Base-by-base conservation (phyloP, 106 monocot species). In the Agapanthus africanus region DNA sequence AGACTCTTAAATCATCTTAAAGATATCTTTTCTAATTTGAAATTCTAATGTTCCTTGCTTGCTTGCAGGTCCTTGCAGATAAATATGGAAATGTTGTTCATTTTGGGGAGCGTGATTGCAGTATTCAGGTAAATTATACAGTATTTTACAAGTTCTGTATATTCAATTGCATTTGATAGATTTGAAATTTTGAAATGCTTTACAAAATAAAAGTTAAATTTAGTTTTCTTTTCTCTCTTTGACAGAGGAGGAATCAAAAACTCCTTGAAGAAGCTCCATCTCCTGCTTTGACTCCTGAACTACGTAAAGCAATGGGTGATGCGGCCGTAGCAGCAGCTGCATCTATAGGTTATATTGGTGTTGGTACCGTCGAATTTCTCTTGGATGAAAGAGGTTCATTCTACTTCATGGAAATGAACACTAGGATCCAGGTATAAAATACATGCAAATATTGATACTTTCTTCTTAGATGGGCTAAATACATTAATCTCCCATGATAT, bases 401-500 rank as follows among this genome's bases (percentile, higher is more conserved):
- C 73, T 91, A 91, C 70, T 91, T 91, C 67, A 94, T 94, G 90
- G 94, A 94, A 81, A 94, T 94, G 94, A 94, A 94, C 70, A 94
- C 94, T 16, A 90, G 90, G 74, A 94, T 94, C 71, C 94, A 94
- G 93, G 93, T 94, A 56, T n/a, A n/a, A 21, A 47, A 60, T 44
- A 9, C 68, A 13, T 63, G 11, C 30, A 42, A 61, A 2, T n/a
- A 35, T 16, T 61, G 6, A 59, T 2, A 32, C 2, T 16, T 59
- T 30, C 10, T 59, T 31, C n/a, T n/a, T n/a, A n/a, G n/a, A n/a
- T n/a, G n/a, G n/a, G n/a, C n/a, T n/a, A n/a, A n/a, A n/a, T n/a
- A n/a, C n/a, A n/a, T n/a, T n/a, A n/a, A n/a, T n/a, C n/a, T n/a
- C n/a, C n/a, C n/a, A n/a, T n/a, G n/a, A n/a, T n/a, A n/a, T n/a